Conservation (phyloP, 805 yeast genomes). For the Lipomyces chichibuensis region DNA sequence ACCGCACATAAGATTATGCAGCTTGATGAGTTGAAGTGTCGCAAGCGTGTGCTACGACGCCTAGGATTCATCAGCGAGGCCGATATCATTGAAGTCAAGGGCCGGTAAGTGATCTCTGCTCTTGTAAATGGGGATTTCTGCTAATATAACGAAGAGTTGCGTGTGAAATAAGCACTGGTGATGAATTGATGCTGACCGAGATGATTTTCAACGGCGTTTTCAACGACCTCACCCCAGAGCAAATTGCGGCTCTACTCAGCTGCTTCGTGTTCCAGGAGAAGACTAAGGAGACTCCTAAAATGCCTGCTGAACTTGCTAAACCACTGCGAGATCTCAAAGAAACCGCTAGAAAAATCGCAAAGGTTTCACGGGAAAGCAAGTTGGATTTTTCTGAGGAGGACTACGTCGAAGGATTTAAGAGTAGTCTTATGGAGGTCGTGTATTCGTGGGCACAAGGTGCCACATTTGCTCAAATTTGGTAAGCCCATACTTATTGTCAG, state of each 20-base stretch:
- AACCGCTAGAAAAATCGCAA: constrained; percentile 89
- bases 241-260: constrained; percentile 87
- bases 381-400: constrained; percentile 89
- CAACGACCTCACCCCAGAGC: constrained; percentile 83
- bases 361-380: constrained; percentile 85
- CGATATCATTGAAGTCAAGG: constrained; percentile 93
- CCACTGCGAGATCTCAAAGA: constrained; percentile 87
- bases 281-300: constrained; percentile 81
- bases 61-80: constrained; percentile 83
- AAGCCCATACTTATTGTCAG: neutral
- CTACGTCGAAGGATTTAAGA: constrained; percentile 86
- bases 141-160: constrained; percentile 57
- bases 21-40: constrained; percentile 87
- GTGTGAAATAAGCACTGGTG: constrained; percentile 69
- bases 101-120: constrained; percentile 52
- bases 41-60: constrained; percentile 90
- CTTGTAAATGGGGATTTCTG: neutral
- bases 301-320: constrained; percentile 88
- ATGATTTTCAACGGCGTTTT: constrained; percentile 94
- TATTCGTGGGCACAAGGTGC: constrained; percentile 97
- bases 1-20: constrained; percentile 93
- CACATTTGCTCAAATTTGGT: constrained; percentile 88
- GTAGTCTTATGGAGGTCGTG: constrained; percentile 96
- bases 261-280: constrained; percentile 97
- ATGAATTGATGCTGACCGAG: constrained; percentile 82